Evolutionary conservation across 176 grass and related monocot species (phyloP), one percentile per base, ranked within the genome.

Genomic region (Tillandsia fasciculata): DNA sequence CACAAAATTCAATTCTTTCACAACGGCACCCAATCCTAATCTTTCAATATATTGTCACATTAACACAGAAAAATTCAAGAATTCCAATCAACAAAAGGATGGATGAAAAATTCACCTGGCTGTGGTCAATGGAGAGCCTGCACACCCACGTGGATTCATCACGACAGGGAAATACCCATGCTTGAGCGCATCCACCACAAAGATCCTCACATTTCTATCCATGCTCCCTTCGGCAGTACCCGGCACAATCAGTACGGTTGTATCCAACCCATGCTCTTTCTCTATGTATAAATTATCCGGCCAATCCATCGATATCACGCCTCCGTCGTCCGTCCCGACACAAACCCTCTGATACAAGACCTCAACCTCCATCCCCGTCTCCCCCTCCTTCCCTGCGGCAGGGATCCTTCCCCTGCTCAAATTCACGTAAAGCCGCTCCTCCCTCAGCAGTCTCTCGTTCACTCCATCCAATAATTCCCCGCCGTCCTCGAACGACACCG

Each of bases 71-170:
- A 0, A 6, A 42, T 42, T 42, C 33, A 42, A 42, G 33, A 42
- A 42, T 3, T 42, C 33, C 33, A 42, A 42, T 42, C 33, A 9
- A 8, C 50, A 52, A 20, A 13, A 14, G 10, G 26, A 75, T 67
- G 1, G 17, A 49, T 50, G 28, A 49, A n/a, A 64, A 65, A 74
- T 70, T 86, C 58, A 96, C 93, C 93, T 92, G 51, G 93, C 77
- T 7, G 93, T 89, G 54, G 89, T 96, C 29, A 96, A 22, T 0
- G 93, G 89, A 6, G 93, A 96, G n/a, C 89, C 79, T 9, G 76
- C 89, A 23, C 93, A 96, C 1, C 93, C 93, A 77, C 93, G 81
- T 63, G 93, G 89, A n/a, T 96, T 96, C 86, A 96, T 83, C 49
- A 96, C 93, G 51, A 96, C 72, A 28, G 93, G 89, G 28, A 96